Conservation (phyloP, 371 early-diverging fungal genomes). For the Mortierella sp. region DNA sequence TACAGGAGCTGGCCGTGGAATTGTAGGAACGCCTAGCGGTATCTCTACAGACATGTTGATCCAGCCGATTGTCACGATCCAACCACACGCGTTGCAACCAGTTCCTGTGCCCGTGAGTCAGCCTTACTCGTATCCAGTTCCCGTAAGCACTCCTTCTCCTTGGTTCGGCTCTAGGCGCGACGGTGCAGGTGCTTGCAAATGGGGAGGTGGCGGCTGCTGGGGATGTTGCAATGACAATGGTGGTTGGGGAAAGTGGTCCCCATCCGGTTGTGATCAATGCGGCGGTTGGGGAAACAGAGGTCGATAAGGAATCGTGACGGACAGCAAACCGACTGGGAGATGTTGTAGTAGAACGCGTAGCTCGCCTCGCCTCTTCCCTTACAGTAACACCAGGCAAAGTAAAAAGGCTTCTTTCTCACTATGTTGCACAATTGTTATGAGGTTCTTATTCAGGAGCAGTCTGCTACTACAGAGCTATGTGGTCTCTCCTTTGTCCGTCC, state of each 20-base stretch:
- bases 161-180: neutral
- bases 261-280: too few relatives aligned
- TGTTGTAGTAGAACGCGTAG: too few relatives aligned
- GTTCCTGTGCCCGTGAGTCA: slow-evolving; percentile 34
- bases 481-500: slow-evolving; percentile 6
- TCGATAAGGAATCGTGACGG: too few relatives aligned
- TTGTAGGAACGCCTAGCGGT: slow-evolving; percentile 12
- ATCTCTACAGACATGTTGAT: slow-evolving; percentile 35
- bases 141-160: slow-evolving; percentile 29
- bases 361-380: too few relatives aligned
- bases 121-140: slow-evolving; percentile 38
- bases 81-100: slow-evolving; percentile 34
- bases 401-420: too few relatives aligned
- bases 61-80: slow-evolving; percentile 34
- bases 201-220: slow-evolving; percentile 3
- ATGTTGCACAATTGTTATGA: too few relatives aligned
- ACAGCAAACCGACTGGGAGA: too few relatives aligned
- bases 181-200: slow-evolving; percentile 3
- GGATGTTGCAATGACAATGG: neutral
- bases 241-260: too few relatives aligned
- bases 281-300: too few relatives aligned
- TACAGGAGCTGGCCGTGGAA: neutral
- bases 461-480: neutral
- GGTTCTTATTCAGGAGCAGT: neutral
- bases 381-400: too few relatives aligned